phyloP scores from a whole-genome alignment of 306 rosid genomes.

The Prunus mongolica region DNA sequence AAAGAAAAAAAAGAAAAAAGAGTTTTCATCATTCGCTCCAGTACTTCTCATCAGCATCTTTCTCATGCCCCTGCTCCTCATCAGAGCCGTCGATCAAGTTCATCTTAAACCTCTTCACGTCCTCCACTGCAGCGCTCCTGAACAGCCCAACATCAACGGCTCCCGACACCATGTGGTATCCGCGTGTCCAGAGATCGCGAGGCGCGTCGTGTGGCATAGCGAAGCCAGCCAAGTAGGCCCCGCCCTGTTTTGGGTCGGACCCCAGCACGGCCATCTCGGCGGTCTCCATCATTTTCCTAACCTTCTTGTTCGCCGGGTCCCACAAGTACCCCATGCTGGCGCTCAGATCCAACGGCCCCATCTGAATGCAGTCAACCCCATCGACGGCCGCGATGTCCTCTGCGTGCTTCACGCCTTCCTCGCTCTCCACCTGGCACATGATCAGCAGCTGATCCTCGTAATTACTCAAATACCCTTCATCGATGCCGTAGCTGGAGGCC shows the following conservation, averaged over 20 bases:
- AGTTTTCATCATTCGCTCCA: constrained; percentile 57
- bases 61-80: constrained; percentile 31
- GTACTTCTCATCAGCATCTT: constrained; percentile 62
- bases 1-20: background rate
- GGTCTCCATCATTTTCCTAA: constrained; percentile 45
- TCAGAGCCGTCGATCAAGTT: constrained; percentile 34
- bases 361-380: constrained; percentile 80
- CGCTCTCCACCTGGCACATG: constrained; percentile 67
- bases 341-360: constrained; percentile 88
- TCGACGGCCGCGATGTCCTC: constrained; percentile 57
- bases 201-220: constrained; percentile 60
- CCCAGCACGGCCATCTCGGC: constrained; percentile 62
- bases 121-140: constrained; percentile 56
- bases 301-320: constrained; percentile 74
- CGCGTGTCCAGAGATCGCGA: constrained; percentile 45
- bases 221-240: constrained; percentile 54
- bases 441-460: constrained; percentile 63
- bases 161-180: constrained; percentile 67
- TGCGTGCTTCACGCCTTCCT: constrained; percentile 41
- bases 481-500: constrained; percentile 66
- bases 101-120: constrained; percentile 52
- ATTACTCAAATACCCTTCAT: constrained; percentile 59
- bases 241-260: constrained; percentile 22
- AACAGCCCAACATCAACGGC: constrained; percentile 62
- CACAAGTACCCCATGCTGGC: constrained; percentile 71